Percentiles rank a stretch among this genome's conserved stretches.
These are phyloP conservation scores for Xylaria nigripes DNA, from an alignment of 495 filamentous ascomycete species.

Conservation along the genomic window DNA sequence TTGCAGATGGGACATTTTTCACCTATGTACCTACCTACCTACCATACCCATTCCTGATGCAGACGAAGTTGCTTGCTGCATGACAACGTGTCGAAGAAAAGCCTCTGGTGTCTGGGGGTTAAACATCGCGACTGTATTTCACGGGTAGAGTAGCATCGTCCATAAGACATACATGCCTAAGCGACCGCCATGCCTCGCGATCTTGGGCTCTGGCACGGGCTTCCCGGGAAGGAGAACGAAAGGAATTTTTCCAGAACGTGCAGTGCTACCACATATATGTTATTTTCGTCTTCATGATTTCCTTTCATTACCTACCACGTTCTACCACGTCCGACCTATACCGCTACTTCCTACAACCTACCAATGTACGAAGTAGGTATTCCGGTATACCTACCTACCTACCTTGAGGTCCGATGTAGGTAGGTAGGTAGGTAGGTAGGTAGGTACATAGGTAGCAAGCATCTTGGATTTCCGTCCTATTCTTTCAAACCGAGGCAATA, in stretches of 20 bases:
- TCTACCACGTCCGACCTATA: too few species aligned
- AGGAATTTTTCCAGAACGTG: background rate
- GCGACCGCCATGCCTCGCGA: background rate
- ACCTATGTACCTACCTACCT: background rate
- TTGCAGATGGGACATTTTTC: slow-evolving; percentile 9
- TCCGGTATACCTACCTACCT: too few species aligned
- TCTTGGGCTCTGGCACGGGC: background rate
- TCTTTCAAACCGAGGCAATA: too few species aligned
- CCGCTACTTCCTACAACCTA: too few species aligned
- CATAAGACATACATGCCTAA: background rate
- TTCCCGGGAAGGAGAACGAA: background rate
- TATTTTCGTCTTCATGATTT: background rate
- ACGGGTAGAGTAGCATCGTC: background rate
- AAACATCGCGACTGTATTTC: background rate
- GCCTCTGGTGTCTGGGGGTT: background rate
- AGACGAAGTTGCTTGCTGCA: background rate
- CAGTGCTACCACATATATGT: background rate
- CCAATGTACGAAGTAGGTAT: too few species aligned
- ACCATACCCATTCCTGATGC: background rate
- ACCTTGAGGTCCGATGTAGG: too few species aligned
- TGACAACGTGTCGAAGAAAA: background rate
- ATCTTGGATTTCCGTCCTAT: too few species aligned
- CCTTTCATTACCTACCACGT: background rate
- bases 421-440: too few species aligned
- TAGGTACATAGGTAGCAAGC: background rate